phyloP scores from a whole-genome alignment of 176 grass and related monocot genomes.

The Triticum monococcum region DNA sequence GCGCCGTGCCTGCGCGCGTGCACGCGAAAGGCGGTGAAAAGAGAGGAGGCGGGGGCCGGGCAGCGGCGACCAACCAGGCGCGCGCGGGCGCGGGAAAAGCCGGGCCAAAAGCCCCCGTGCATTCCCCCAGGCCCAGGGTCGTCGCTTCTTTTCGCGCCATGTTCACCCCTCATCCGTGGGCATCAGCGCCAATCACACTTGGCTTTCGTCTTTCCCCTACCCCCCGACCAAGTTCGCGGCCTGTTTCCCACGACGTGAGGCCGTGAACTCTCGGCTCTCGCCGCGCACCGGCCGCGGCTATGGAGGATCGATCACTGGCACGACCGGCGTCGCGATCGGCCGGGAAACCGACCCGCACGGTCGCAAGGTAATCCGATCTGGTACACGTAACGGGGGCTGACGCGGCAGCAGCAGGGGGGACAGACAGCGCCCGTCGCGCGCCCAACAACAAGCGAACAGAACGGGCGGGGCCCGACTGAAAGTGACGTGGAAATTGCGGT shows the following conservation, averaged over 20 bases:
- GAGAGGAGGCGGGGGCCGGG: no score
- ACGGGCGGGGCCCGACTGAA: background rate
- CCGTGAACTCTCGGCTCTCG: background rate
- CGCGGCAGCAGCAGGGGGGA: background rate
- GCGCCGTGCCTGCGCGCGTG: background rate
- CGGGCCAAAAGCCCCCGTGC: background rate
- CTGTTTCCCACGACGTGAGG: background rate
- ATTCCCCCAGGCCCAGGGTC: background rate
- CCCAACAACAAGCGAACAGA: conserved; percentile 28
- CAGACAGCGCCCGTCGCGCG: background rate
- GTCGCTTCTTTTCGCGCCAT: background rate
- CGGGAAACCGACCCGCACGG: background rate
- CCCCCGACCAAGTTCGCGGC: background rate
- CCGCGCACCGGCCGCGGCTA: no score
- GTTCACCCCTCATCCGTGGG: background rate
- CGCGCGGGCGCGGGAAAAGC: background rate
- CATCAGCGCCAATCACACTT: background rate
- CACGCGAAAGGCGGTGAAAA: conserved; percentile 8
- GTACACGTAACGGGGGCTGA: background rate
- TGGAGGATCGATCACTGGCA: no score
- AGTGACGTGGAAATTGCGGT: conserved; percentile 25
- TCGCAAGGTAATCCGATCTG: no score
- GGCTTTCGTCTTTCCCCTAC: background rate
- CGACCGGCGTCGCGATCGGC: background rate
- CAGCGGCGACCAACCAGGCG: background rate